A percentile compares a stretch with the other conserved stretches of the same genome.
Evolutionary conservation across 176 grass and related monocot genomes (phyloP).

Genomic region (Raddia distichophylla): DNA sequence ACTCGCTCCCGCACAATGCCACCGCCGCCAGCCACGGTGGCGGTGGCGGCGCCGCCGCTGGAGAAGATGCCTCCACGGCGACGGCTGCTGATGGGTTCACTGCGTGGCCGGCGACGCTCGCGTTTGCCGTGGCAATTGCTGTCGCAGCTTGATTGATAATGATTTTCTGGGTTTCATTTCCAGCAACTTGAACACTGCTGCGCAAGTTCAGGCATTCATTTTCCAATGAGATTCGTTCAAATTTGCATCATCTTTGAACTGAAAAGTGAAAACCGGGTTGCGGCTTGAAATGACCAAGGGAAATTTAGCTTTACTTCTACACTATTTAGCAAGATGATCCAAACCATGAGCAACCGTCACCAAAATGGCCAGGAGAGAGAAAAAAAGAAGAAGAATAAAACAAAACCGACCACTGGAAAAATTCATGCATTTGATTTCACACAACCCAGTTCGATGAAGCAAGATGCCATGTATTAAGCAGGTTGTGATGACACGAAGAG

Average conservation of each 20-base stretch:
- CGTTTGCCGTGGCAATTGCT: background rate
- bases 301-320: background rate
- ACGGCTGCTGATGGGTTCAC: background rate
- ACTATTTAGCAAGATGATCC: background rate
- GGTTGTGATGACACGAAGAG: background rate
- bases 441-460: background rate
- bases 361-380: background rate
- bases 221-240: background rate
- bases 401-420: background rate
- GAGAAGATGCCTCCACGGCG: conserved; percentile 2
- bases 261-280: background rate
- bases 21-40: background rate
- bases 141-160: background rate
- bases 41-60: background rate
- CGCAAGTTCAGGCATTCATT: background rate
- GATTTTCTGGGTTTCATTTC: background rate
- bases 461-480: background rate
- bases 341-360: background rate
- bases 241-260: background rate
- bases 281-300: background rate
- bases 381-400: background rate
- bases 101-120: conserved; percentile 6
- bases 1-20: conserved; percentile 34
- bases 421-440: background rate
- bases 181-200: background rate